Conservation (phyloP, 345 rosid species). For the Camelina hispida region DNA sequence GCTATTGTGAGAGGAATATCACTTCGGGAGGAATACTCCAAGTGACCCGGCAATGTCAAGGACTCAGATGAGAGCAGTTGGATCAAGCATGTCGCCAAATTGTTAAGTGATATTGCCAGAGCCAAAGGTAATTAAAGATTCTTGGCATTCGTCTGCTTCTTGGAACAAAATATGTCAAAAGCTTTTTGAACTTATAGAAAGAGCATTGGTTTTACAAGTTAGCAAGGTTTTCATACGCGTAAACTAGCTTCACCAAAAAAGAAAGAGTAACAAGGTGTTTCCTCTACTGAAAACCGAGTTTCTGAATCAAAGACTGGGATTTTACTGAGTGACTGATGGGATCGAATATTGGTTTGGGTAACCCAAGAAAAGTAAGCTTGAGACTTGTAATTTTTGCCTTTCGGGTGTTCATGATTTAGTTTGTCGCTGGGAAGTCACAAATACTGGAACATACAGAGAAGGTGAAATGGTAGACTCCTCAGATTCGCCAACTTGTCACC, state of each 20-base stretch:
- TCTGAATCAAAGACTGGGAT: not conserved
- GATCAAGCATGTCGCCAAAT: constrained; percentile 57
- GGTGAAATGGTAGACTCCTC: constrained; percentile 96
- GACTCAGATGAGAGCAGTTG: constrained; percentile 70
- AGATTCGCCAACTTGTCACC: constrained; percentile 86
- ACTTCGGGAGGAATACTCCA: constrained; percentile 71
- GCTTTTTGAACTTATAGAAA: not conserved
- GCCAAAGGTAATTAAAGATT: constrained; percentile 72
- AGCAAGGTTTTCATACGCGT: not conserved
- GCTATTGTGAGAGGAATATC: constrained; percentile 54
- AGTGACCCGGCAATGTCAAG: constrained; percentile 82
- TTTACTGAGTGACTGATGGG: not conserved
- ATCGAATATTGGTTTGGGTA: constrained; percentile 4
- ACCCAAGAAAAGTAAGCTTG: not conserved
- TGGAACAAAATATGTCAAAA: not conserved
- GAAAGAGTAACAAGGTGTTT: no score
- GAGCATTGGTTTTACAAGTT: not conserved
- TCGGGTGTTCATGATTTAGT: constrained; percentile 48
- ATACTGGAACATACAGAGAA: constrained; percentile 70
- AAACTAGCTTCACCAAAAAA: not conserved
- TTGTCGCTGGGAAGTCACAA: constrained; percentile 67
- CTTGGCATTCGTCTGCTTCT: no score
- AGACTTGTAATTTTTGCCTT: not conserved
- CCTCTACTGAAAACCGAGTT: not conserved
- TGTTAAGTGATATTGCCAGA: constrained; percentile 61